Evolutionary conservation across 208 protist genomes (phyloP), one percentile per base, ranked within the genome.

Genomic region (Strigomonas oncopelti): DNA sequence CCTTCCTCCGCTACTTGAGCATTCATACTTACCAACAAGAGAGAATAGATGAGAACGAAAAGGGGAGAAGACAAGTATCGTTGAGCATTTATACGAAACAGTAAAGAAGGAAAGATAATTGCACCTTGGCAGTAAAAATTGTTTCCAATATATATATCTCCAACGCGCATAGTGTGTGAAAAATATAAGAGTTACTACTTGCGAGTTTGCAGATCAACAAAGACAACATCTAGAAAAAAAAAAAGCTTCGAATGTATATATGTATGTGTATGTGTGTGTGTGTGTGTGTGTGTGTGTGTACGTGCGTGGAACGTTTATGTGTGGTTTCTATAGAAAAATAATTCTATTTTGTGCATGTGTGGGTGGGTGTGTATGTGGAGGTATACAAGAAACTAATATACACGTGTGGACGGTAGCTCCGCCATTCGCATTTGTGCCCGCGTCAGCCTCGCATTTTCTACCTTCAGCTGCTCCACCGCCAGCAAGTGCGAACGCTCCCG

Each of bases 401-500:
- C 52, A 59, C 59, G 68, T 20, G 52, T 59, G 52, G 65, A 60
- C 48, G 51, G 52, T 42, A 80, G 74, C 45, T 83, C 80, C 46
- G 77, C 46, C 28, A 88, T 61, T 62, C 81, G 71, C 64, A 83
- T 75, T 13, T 76, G 79, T 18, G 72, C 64, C 2, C 83, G 76
- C 22, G 67, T 62, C n/a, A 82, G 67, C 28, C 84, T 79, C 11
- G 60, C 42, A n/a, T 72, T 75, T 53, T 90, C 84, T 61, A 90
- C 51, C 70, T 83, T 83, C 13, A 84, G 51, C 55, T 81, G 77
- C 73, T 93, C 87, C 25, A 88, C 56, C 2, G 73, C 65, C 13
- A 93, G 32, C 52, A 69, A 74, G 31, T 75, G 72, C 51, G 72
- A 67, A 18, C 84, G 74, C 48, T 83, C 61, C 55, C 81, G 72